These are phyloP conservation scores for Ceratocystis huliohia DNA, from an alignment of 2,329 filamentous ascomycete genomes.

Conservation along the genomic window DNA sequence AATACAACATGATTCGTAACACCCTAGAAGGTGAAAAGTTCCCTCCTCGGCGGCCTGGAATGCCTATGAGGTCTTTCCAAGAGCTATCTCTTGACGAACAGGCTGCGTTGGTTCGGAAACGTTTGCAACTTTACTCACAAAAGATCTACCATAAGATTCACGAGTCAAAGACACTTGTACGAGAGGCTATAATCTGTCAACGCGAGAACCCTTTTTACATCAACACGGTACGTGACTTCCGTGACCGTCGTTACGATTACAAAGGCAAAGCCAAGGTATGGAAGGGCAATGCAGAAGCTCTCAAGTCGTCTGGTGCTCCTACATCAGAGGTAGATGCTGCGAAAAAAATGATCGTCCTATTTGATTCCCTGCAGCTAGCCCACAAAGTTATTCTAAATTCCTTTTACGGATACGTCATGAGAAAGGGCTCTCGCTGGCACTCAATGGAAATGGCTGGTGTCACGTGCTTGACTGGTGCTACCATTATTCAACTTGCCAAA, in stretches of 20 bases:
- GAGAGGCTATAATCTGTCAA: conserved; percentile 96
- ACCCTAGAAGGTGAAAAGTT: conserved; percentile 87
- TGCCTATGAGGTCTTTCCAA: conserved; percentile 60
- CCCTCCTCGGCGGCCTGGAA: conserved; percentile 62
- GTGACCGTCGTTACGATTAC: conserved; percentile 95
- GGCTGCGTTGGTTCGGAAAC: conserved; percentile 65
- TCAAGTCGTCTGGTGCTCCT: conserved; percentile 71
- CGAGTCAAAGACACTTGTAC: conserved; percentile 79
- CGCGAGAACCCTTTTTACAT: conserved; percentile 98
- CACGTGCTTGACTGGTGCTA: conserved; percentile 88
- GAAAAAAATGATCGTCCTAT: conserved; percentile 97
- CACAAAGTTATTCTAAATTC: conserved; percentile 99
- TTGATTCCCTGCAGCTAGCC: conserved; percentile 87
- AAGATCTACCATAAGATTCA: conserved; percentile 99
- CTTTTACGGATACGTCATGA: conserved; percentile 98
- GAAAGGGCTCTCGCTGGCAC: conserved; percentile 97
- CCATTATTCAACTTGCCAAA: conserved; percentile 92
- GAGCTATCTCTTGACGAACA: conserved; percentile 76
- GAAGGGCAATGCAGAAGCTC: conserved; percentile 86
- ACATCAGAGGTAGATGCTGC: conserved; percentile 72
- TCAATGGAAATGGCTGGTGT: conserved; percentile 99
- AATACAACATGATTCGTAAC: conserved; percentile 98
- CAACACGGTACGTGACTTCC: conserved; percentile 87
- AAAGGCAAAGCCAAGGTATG: conserved; percentile 96
- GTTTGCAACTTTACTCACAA: conserved; percentile 83